phyloP scores from a whole-genome alignment of 2,329 filamentous ascomycete genomes.

The Fusarium tricinctum region DNA sequence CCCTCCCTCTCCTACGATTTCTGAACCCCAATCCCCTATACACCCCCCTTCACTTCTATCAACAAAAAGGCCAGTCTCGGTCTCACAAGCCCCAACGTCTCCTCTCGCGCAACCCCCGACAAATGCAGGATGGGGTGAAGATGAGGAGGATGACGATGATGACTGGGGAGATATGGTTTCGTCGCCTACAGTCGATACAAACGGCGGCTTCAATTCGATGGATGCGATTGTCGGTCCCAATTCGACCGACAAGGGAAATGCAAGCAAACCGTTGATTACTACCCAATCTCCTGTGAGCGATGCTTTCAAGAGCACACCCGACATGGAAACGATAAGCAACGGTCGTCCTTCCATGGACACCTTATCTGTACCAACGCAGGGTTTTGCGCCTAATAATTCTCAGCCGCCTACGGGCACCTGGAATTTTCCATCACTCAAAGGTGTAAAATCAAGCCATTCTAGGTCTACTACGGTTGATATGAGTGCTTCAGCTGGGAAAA shows the following conservation, averaged over 20 bases:
- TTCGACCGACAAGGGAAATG: background rate
- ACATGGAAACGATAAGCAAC: background rate
- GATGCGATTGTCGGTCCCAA: conserved; percentile 26
- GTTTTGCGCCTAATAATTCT: conserved; percentile 9
- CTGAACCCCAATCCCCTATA: conserved; percentile 33
- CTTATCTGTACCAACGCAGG: conserved; percentile 9
- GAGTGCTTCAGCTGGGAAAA: conserved; percentile 20
- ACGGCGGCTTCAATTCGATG: conserved; percentile 40
- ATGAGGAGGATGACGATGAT: conserved; percentile 61
- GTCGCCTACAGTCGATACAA: conserved; percentile 46
- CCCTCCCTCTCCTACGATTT: conserved; percentile 31
- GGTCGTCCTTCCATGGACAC: conserved; percentile 31
- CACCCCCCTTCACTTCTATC: conserved; percentile 21
- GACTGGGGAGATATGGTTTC: conserved; percentile 74
- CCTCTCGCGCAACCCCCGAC: conserved; percentile 43
- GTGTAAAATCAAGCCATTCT: conserved; percentile 26
- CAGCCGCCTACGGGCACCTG: background rate
- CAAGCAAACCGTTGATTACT: conserved; percentile 24
- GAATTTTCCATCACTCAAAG: conserved; percentile 11
- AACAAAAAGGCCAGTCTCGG: conserved; percentile 31
- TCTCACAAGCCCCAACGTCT: conserved; percentile 40
- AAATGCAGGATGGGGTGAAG: conserved; percentile 34
- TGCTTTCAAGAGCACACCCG: background rate
- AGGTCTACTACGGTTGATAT: conserved; percentile 40
- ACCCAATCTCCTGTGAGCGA: conserved; percentile 26